Evolutionary conservation across 345 rosid genomes (phyloP), one percentile per base, ranked within the genome.

Genomic region (Hevea brasiliensis): DNA sequence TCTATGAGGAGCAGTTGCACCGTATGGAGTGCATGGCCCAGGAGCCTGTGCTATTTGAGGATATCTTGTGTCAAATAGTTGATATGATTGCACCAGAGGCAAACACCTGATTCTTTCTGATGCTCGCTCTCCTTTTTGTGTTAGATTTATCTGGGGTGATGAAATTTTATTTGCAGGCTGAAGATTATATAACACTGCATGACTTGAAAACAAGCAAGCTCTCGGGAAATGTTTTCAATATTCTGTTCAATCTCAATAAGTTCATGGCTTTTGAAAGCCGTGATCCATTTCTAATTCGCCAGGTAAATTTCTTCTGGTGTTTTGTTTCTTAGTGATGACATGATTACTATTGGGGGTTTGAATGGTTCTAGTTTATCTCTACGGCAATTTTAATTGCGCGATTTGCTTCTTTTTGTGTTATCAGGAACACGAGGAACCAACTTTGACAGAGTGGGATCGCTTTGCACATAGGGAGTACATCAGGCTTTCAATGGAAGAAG

Each of bases 401-500:
- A 68, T 67, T 66, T n/a, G 37, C 23, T 3, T 4, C 42, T 3
- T 50, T 64, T 76, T 57, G 66, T 64, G 48, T 64, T 53, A 26
- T 24, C 81, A 94, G 98, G 98, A 94, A 83, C 90, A 91, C 1
- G 98, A 91, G 77, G 89, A 90, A 77, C 98, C 98, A 14, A 86
- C 93, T 60, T 82, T 91, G 91, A 94, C 97, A 17, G 98, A 92
- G 55, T 92, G 98, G 98, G 98, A 94, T 75, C 90, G 97, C 14
- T 94, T 94, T 88, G 97, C 98, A 5, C 97, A 89, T 78, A 88
- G 97, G 68, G 81, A 79, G 40, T 79, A 79, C 45, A 74, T 79
- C 64, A 73, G 81, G 62, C 78, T 79, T 21, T 70, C 81, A 60
- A 79, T 79, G 81, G 81, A 79, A 70, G 81, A 78, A 73, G 81